Percentiles rank a stretch among this genome's conserved stretches.
Conservation (phyloP, 257 asterid genomes). For the Lycium ferocissimum region DNA sequence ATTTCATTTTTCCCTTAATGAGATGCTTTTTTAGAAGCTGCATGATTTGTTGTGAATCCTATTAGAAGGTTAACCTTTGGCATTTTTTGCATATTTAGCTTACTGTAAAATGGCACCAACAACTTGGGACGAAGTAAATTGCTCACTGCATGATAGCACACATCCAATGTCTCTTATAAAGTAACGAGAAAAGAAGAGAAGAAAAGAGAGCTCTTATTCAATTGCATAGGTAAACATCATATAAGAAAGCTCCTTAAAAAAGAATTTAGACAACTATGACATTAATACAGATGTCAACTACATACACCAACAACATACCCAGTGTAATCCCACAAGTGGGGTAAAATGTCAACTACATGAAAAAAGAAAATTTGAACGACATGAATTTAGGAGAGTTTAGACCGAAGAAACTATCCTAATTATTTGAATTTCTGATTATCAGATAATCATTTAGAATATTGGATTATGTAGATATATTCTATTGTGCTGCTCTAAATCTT, state of each 20-base stretch:
- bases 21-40: constrained; percentile 5
- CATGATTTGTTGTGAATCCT: background rate
- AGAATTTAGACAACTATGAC: background rate
- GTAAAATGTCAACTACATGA: background rate
- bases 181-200: background rate
- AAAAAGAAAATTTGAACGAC: background rate
- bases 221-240: background rate
- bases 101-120: background rate
- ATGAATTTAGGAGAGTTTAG: background rate
- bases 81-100: background rate
- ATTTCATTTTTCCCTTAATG: background rate
- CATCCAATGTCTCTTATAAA: background rate
- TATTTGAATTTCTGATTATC: constrained; percentile 16
- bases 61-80: background rate
- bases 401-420: background rate
- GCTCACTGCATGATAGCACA: constrained; percentile 1
- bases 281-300: background rate
- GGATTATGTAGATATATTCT: background rate
- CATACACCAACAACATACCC: background rate
- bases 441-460: background rate
- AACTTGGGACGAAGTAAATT: background rate
- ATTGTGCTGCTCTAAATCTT: background rate
- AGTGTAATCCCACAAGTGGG: too few relatives aligned
- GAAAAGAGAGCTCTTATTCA: background rate
- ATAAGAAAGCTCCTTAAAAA: background rate